Evolutionary conservation across 2,329 filamentous ascomycete species (phyloP), one percentile per base, ranked within the genome.

Genomic region (Alternaria burnsii): DNA sequence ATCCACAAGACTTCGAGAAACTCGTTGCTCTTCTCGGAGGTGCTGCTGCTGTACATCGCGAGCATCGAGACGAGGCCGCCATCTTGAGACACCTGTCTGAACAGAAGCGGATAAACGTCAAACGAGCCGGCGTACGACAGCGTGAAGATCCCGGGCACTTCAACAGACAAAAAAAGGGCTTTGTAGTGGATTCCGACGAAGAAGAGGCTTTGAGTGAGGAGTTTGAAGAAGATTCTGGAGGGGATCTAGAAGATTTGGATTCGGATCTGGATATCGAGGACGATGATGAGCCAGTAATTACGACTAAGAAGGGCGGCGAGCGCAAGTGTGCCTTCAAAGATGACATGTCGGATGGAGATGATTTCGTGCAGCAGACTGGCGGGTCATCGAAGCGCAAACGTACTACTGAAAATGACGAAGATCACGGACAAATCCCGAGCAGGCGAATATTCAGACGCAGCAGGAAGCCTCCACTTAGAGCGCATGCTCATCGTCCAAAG

Each of bases 11-110:
- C 18, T 72, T 63, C 20, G 46, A 53, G 1, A 11, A 36, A 1
- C 55, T 74, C 11, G 40, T 71, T 1, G 14, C 32, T 16, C 26
- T 42, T 6, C 18, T 70, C 20, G 62, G 56, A n/a, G 70, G 71
- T 4, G 57, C 66, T 10, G 32, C 50, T 14, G 2, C 36, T 4
- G 42, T 71, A 3, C 34, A 52, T 1, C 18, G 11, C 5, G 32
- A 46, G 10, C 61, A 72, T 38, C 38, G 30, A 4, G 69, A 74
- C 22, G 36, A 18, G 2, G 61, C 44, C 12, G 58, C 55, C 1
- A 58, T 71, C 12, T 20, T 20, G 5, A 62, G 67, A 5, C 66
- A 60, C 24, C 56, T 57, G 11, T 44, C 56, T 7, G n/a, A 2
- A 3, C n/a, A 48, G 18, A 58, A 52, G 43, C 38, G 47, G 3